phyloP scores from a whole-genome alignment of 345 rosid species.

The Raphanus sativus region DNA sequence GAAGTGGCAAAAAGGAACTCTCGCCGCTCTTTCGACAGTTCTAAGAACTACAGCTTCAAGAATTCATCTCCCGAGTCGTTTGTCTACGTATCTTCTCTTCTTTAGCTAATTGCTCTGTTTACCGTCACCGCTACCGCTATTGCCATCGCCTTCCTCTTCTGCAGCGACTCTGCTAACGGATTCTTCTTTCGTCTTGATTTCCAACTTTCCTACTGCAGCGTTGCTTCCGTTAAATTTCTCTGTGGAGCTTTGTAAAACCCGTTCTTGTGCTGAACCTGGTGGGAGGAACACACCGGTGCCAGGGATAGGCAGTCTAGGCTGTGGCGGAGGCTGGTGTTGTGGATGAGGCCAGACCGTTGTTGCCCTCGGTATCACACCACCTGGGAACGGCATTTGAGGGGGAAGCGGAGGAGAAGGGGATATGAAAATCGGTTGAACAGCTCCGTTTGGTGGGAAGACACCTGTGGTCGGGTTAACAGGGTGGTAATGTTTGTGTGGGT shows the following conservation, averaged over 20 bases:
- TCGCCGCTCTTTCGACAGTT: constrained; percentile 29
- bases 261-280: constrained; percentile 43
- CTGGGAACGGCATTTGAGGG: constrained; percentile 56
- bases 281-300: constrained; percentile 98
- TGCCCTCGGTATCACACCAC: constrained; percentile 58
- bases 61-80: constrained; percentile 9
- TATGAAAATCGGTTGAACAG: constrained; percentile 50
- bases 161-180: constrained; percentile 6
- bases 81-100: constrained; percentile 21
- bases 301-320: constrained; percentile 64
- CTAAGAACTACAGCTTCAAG: constrained; percentile 26
- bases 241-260: constrained; percentile 43
- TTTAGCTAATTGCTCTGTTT: constrained; percentile 22
- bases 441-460: constrained; percentile 48
- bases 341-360: constrained; percentile 67
- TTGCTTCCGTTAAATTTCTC: constrained; percentile 21
- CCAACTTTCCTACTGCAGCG: constrained; percentile 25
- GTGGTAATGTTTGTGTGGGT: constrained; percentile 57
- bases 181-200: constrained; percentile 15
- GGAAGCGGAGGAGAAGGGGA: constrained; percentile 56
- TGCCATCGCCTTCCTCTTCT: constrained; percentile 9
- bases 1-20: constrained; percentile 19
- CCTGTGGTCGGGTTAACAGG: constrained; percentile 46
- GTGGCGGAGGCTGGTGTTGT: constrained; percentile 60
- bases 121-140: constrained; percentile 4